Evolutionary conservation across 2,329 filamentous ascomycete genomes (phyloP).

Genomic region (Sclerotinia borealis): DNA sequence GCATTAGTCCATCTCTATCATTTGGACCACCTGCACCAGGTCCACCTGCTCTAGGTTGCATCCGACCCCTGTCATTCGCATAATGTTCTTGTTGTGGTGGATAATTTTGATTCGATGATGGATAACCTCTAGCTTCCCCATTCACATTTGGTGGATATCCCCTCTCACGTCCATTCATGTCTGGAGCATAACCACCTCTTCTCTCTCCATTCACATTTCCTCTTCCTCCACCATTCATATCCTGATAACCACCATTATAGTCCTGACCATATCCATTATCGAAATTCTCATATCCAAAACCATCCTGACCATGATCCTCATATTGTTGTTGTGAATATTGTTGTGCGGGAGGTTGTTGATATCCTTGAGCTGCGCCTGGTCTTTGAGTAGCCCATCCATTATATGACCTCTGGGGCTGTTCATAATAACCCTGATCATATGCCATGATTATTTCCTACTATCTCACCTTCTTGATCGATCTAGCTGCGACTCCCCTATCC

Average conservation of each 20-base stretch:
- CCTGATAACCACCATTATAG: constrained; percentile 28
- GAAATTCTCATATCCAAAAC: constrained; percentile 29
- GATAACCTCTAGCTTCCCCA: constrained; percentile 19
- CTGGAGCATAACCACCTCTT: constrained; percentile 22
- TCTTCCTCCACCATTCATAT: constrained; percentile 26
- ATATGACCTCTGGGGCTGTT: constrained; percentile 29
- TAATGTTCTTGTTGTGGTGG: constrained; percentile 29
- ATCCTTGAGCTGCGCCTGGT: constrained; percentile 26
- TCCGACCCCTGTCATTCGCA: constrained; percentile 24
- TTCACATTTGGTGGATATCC: constrained; percentile 10
- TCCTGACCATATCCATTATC: constrained; percentile 25
- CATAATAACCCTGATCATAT: constrained; percentile 30
- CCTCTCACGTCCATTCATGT: constrained; percentile 27
- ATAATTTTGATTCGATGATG: constrained; percentile 27
- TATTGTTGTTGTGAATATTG: constrained; percentile 62
- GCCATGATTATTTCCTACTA: constrained; percentile 24
- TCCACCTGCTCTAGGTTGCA: constrained; percentile 21
- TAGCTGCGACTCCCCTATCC: background rate
- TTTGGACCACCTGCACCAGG: constrained; percentile 11
- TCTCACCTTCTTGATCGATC: background rate
- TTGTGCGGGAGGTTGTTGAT: constrained; percentile 26
- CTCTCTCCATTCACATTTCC: constrained; percentile 17
- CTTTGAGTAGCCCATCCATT: constrained; percentile 27
- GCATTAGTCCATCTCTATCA: constrained; percentile 26
- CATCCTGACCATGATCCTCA: constrained; percentile 29